Conservation (phyloP, 352 stramenopile species). For the Globisporangium okanoganense region DNA sequence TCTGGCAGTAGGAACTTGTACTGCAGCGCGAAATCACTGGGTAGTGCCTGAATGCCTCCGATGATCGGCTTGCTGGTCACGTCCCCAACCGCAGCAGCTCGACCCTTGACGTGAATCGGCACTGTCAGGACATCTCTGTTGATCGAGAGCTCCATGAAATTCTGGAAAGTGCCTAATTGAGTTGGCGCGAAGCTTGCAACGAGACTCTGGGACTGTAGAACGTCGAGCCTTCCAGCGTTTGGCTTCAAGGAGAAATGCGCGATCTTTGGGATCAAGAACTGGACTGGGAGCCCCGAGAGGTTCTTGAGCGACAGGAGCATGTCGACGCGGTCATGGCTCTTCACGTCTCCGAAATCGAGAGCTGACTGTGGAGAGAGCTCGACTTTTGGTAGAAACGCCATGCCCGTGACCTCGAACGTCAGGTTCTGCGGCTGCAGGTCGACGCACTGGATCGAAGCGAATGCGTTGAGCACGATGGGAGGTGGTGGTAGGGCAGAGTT, state of each 20-base stretch:
- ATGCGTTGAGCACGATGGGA: constrained; percentile 44
- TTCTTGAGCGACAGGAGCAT: constrained; percentile 86
- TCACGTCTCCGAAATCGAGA: constrained; percentile 83
- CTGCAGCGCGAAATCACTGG: constrained; percentile 80
- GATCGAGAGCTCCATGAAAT: constrained; percentile 34
- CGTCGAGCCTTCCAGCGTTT: constrained; percentile 60
- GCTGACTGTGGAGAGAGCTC: constrained; percentile 32
- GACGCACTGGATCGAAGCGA: constrained; percentile 68
- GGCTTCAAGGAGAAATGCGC: constrained; percentile 82
- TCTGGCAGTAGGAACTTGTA: constrained; percentile 89
- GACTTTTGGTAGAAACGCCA: constrained; percentile 48
- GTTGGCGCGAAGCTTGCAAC: constrained; percentile 87
- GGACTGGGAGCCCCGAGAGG: constrained; percentile 53
- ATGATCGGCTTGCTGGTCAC: constrained; percentile 29
- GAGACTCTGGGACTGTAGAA: constrained; percentile 85
- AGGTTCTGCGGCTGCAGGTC: constrained; percentile 69
- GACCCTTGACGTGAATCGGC: constrained; percentile 60
- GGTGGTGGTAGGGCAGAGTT: constrained; percentile 14
- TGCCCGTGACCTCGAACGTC: constrained; percentile 69
- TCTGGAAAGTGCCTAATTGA: constrained; percentile 80
- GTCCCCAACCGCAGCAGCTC: constrained; percentile 50
- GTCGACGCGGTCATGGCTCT: constrained; percentile 76
- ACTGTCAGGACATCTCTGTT: constrained; percentile 48
- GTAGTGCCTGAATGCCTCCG: constrained; percentile 62
- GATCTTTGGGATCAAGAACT: constrained; percentile 56